phyloP scores from a whole-genome alignment of 73 alveolate species.

The Urostyla sp. region DNA sequence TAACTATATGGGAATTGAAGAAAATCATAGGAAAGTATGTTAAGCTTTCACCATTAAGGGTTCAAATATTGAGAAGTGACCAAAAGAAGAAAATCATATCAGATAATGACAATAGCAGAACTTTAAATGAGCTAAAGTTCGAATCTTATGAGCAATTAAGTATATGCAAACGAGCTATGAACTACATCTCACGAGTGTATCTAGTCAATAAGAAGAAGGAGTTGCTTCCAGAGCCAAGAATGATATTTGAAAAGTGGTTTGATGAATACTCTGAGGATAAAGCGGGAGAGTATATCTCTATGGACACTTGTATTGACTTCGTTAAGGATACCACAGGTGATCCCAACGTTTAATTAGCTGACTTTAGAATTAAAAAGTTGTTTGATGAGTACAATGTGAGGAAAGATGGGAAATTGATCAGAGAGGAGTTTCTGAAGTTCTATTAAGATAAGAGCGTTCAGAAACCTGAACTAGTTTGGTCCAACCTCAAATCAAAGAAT shows the following conservation, averaged over 20 bases:
- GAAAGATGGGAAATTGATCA: slow-evolving; percentile 69
- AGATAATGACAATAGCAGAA: slow-evolving; percentile 3
- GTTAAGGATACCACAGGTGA: slow-evolving; percentile 77
- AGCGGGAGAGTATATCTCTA: slow-evolving; percentile 74
- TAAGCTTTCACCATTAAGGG: slow-evolving; percentile 36
- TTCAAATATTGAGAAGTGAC: slow-evolving; percentile 12
- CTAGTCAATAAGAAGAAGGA: slow-evolving; percentile 43
- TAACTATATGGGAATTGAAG: slow-evolving; percentile 85
- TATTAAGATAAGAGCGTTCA: slow-evolving; percentile 66
- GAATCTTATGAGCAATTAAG: slow-evolving; percentile 10
- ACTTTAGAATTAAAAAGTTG: slow-evolving; percentile 65
- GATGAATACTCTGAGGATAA: slow-evolving; percentile 72
- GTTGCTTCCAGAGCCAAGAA: slow-evolving; percentile 38
- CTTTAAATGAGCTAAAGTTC: slow-evolving; percentile 28
- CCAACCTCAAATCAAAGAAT: slow-evolving; percentile 64
- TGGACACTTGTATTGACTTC: slow-evolving; percentile 78
- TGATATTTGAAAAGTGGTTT: slow-evolving; percentile 38
- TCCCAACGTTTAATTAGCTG: slow-evolving; percentile 57
- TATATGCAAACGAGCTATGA: background rate
- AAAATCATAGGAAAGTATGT: slow-evolving; percentile 54
- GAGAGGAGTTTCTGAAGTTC: slow-evolving; percentile 74
- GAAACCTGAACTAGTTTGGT: slow-evolving; percentile 77
- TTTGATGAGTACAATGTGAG: slow-evolving; percentile 74
- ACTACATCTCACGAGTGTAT: background rate
- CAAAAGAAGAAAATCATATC: background rate